Evolutionary conservation across 202 grass and related monocot species (phyloP), one percentile per base, ranked within the genome.

Genomic region (Panicum virgatum): DNA sequence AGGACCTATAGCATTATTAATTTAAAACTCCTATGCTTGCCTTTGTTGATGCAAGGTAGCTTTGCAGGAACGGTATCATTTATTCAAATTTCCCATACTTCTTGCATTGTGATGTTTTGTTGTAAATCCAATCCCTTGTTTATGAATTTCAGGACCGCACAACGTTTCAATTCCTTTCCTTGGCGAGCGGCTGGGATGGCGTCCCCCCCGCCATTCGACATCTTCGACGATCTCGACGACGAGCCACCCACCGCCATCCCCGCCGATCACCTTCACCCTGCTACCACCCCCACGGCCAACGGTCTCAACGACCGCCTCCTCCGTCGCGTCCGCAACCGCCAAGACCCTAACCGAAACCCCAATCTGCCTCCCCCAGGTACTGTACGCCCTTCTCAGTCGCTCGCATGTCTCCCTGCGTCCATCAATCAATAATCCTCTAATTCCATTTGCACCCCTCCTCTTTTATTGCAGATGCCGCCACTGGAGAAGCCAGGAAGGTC

Each of bases 251-350:
- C 75, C 47, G 16, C 58, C 69, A 4, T 14, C 32, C 23, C 19
- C 20, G 18, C 10, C 14, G 62, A 76, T 58, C 69, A 13, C 69
- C 44, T 47, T 19, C 53, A 25, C 32, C 48, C 36, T 54, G 69
- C 51, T 37, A 29, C 45, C 0, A 69, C 76, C 23, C 76, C 85
- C 6, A 87, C 81, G 25, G 86, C 92, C 56, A 90, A 89, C 77
- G 89, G 92, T 67, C 92, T 94, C 84, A 94, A 94, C 86, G 86
- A 91, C 34, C 89, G 82, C 69, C 77, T 94, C 11, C 83, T 87
- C 80, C 80, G 82, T 69, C 82, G 87, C 81, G 72, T 84, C 62
- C 77, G 69, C 61, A 79, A 15, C 36, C 76, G 73, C 44, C 86
- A 51, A 65, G 80, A 90, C 84, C 84, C 78, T 80, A 87, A 48